phyloP scores from a whole-genome alignment of 2,329 filamentous ascomycete genomes.

The Alternaria alternata region DNA sequence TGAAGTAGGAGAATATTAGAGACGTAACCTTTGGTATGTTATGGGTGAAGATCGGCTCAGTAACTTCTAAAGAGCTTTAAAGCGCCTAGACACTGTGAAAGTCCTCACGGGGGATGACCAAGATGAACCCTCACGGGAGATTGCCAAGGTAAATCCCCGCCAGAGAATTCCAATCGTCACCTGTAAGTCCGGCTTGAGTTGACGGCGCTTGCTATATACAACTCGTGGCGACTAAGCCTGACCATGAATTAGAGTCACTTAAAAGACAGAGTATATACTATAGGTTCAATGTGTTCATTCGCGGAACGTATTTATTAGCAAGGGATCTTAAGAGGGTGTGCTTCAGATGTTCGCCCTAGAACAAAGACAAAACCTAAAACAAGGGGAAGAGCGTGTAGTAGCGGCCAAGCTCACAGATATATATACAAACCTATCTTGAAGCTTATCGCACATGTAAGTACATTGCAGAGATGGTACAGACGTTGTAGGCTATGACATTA shows the following conservation, averaged over 20 bases:
- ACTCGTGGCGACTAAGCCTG: background rate
- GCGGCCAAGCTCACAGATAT: background rate
- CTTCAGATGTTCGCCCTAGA: background rate
- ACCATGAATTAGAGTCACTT: background rate
- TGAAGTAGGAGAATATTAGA: no score
- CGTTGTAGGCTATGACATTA: background rate
- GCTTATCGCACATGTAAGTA: background rate
- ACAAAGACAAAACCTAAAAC: background rate
- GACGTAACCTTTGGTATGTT: no score
- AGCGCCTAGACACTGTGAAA: no score
- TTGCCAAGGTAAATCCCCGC: no score
- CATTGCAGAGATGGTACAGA: background rate
- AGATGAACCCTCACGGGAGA: no score
- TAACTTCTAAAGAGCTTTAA: no score
- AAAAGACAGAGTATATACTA: background rate
- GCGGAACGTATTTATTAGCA: background rate
- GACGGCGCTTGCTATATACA: background rate
- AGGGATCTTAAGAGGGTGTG: background rate
- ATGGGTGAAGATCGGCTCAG: no score
- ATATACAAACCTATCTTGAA: background rate
- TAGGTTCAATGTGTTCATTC: background rate
- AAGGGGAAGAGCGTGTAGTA: background rate
- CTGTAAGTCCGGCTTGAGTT: no score
- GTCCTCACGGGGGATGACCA: no score
- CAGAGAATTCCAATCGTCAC: no score